Conservation (phyloP, 1,139 yeast genomes). For the Blastobotrys serpentis region DNA sequence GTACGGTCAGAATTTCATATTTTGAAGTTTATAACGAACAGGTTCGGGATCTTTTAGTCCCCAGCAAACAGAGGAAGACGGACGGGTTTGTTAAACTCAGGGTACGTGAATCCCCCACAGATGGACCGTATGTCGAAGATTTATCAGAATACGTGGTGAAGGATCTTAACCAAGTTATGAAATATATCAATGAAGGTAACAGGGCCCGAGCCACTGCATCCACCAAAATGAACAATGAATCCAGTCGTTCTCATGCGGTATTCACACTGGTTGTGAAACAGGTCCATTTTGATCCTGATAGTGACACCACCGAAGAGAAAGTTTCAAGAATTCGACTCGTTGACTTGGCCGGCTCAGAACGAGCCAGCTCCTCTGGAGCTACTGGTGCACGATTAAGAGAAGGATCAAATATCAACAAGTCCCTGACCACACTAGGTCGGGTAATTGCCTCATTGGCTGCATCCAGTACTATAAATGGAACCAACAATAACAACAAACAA, state of each 20-base stretch:
- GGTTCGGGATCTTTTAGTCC: conserved; percentile 54
- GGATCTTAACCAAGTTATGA: conserved; percentile 46
- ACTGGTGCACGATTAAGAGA: conserved; percentile 67
- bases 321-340: conserved; percentile 67
- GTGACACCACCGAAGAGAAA: conserved; percentile 53
- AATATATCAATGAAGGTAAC: conserved; percentile 49
- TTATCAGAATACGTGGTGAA: conserved; percentile 51
- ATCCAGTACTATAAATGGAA: conserved; percentile 19
- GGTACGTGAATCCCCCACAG: conserved; percentile 58
- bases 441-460: conserved; percentile 63
- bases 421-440: conserved; percentile 72
- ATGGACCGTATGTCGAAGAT: conserved; percentile 72
- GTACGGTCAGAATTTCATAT: conserved; percentile 59
- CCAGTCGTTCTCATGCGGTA: conserved; percentile 70
- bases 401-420: conserved; percentile 72
- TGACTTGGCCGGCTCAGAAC: conserved; percentile 81
- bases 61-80: conserved; percentile 16
- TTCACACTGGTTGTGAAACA: conserved; percentile 62
- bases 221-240: conserved; percentile 65
- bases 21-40: conserved; percentile 74
- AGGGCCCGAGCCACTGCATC: conserved; percentile 60
- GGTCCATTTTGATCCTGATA: conserved; percentile 45
- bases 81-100: conserved; percentile 39
- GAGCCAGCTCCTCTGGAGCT: conserved; percentile 62
- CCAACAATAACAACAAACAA: conserved; percentile 27